Evolutionary conservation across 2,329 filamentous ascomycete genomes (phyloP).

Genomic region (Ascomycota sp.): DNA sequence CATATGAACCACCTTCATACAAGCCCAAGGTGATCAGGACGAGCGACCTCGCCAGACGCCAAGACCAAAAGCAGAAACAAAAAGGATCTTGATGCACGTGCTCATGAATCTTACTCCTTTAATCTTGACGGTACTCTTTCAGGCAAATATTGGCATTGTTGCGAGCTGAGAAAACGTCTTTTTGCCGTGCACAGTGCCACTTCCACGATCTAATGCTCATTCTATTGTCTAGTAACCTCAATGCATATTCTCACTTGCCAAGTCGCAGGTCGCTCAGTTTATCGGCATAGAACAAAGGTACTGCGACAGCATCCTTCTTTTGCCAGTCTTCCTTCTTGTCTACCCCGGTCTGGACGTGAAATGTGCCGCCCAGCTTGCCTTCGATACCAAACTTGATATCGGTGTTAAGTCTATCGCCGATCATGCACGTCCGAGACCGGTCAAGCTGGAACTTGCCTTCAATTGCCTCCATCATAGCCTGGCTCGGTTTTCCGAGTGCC

Average conservation of each 20-base stretch:
- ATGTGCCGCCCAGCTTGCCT: slow-evolving; percentile 69
- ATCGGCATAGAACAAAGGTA: slow-evolving; percentile 69
- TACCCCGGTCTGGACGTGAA: slow-evolving; percentile 81
- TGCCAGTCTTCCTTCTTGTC: slow-evolving; percentile 67
- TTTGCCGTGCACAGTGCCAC: no score
- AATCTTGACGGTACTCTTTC: no score
- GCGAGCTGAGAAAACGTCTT: no score
- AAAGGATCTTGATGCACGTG: slow-evolving; percentile 3
- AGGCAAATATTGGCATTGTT: not conserved
- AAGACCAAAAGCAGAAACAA: slow-evolving; percentile 18
- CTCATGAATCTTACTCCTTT: not conserved
- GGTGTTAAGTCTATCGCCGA: slow-evolving; percentile 81
- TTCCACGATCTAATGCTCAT: no score
- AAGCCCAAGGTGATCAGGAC: slow-evolving; percentile 25
- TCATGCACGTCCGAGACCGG: slow-evolving; percentile 71
- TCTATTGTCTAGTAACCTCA: slow-evolving; percentile 1
- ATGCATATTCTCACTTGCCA: slow-evolving; percentile 4
- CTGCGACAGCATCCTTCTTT: slow-evolving; percentile 40
- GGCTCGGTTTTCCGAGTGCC: slow-evolving; percentile 78
- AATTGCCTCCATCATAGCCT: slow-evolving; percentile 98
- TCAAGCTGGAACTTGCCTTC: slow-evolving; percentile 89
- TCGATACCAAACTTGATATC: slow-evolving; percentile 92
- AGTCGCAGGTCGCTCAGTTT: slow-evolving; percentile 50
- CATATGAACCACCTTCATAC: slow-evolving; percentile 18
- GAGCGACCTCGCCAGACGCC: slow-evolving; percentile 25